Percentiles rank a stretch among this genome's conserved stretches.
Conservation (phyloP, 2,329 filamentous ascomycete genomes). For the Pyrenophora seminiperda region DNA sequence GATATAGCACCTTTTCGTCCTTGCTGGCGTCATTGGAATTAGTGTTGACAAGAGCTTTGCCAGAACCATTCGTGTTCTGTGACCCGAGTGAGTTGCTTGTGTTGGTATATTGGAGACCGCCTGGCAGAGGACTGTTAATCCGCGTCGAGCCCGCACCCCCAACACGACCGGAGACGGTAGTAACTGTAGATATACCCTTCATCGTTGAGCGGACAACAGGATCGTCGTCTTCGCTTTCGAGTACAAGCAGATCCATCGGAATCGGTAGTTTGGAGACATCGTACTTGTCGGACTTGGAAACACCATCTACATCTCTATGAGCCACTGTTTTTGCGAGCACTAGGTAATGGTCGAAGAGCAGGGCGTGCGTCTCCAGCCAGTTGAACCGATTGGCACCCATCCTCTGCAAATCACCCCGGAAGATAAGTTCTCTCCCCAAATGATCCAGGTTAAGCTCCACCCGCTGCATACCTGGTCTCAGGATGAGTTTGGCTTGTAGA, state of each 20-base stretch:
- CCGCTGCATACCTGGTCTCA: conserved; percentile 83
- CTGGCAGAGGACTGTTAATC: conserved; percentile 49
- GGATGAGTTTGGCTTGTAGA: conserved; percentile 78
- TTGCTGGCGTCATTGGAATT: conserved; percentile 61
- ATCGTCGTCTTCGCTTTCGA: conserved; percentile 92
- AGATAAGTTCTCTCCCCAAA: conserved; percentile 87
- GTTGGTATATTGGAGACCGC: conserved; percentile 68
- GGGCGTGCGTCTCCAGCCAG: conserved; percentile 91
- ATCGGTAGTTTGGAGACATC: conserved; percentile 96
- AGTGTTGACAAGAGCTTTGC: conserved; percentile 54
- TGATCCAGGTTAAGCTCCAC: conserved; percentile 90
- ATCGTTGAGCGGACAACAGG: conserved; percentile 79
- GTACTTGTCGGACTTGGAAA: conserved; percentile 79
- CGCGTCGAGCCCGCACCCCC: conserved; percentile 59
- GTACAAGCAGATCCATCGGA: conserved; percentile 90
- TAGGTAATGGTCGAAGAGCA: conserved; percentile 96
- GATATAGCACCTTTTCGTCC: conserved; percentile 81
- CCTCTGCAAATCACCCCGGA: conserved; percentile 85
- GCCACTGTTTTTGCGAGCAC: conserved; percentile 83
- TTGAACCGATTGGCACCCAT: conserved; percentile 87
- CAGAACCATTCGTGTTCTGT: conserved; percentile 57
- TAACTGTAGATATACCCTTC: conserved; percentile 69
- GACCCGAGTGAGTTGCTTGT: conserved; percentile 66
- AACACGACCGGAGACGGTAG: conserved; percentile 51
- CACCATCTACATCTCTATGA: conserved; percentile 68